phyloP scores from a whole-genome alignment of 139 green algal genomes.

The Asterochloris erici region DNA sequence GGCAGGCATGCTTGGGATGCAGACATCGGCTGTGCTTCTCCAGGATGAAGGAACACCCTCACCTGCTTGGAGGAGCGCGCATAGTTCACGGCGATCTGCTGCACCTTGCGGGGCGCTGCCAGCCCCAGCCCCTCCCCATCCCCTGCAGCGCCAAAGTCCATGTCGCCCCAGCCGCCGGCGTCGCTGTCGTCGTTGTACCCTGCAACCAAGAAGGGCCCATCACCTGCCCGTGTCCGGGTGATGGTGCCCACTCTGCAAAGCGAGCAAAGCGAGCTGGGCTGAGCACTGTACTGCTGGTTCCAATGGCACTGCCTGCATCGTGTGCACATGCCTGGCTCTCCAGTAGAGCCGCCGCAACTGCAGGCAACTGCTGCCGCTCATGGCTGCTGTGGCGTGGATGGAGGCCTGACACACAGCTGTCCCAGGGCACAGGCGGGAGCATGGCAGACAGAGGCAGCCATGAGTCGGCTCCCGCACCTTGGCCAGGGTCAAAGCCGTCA shows the following conservation, averaged over 20 bases:
- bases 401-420: no score
- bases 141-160: neutral
- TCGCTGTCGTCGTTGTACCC: conserved; percentile 16
- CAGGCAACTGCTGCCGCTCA: neutral
- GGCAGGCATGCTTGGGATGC: neutral
- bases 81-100: conserved; percentile 69
- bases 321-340: neutral
- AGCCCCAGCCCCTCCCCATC: conserved; percentile 28
- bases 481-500: no score
- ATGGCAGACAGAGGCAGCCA: no score
- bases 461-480: no score
- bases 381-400: no score
- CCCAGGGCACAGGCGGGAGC: no score
- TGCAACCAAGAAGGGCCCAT: neutral
- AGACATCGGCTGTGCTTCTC: neutral
- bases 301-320: neutral
- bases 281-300: neutral
- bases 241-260: neutral
- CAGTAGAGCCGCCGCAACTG: neutral
- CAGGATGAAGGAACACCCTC: neutral
- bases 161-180: neutral
- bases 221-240: neutral
- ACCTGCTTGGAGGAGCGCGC: conserved; percentile 58
- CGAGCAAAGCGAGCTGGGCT: neutral
- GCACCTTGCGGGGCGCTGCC: conserved; percentile 49